Conservation (phyloP, 2,329 filamentous ascomycete genomes). For the Stenocarpella maydis region DNA sequence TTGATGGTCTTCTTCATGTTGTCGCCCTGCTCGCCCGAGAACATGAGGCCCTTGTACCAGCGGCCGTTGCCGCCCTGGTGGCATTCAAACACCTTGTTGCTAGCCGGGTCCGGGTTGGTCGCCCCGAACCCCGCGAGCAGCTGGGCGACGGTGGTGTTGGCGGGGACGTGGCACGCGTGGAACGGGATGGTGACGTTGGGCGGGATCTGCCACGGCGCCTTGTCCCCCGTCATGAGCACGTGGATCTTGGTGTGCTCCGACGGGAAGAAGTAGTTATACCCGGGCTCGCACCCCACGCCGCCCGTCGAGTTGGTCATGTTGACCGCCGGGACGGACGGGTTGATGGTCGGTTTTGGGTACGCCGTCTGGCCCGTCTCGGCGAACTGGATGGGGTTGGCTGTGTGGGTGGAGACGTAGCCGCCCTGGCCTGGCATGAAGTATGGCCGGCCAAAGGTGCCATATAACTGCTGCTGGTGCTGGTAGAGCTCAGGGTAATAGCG, state of each 20-base stretch:
- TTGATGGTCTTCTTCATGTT: conserved; percentile 58
- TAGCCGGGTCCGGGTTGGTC: conserved; percentile 55
- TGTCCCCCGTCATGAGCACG: conserved; percentile 57
- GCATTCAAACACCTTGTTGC: conserved; percentile 67
- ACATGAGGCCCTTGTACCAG: conserved; percentile 66
- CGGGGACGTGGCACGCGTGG: conserved; percentile 61
- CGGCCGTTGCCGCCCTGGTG: conserved; percentile 61
- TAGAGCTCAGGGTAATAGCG: not conserved
- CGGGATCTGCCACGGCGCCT: conserved; percentile 62
- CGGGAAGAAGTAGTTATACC: conserved; percentile 71
- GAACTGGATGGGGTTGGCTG: conserved; percentile 37
- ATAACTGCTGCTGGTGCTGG: not conserved
- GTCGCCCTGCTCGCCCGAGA: conserved; percentile 58
- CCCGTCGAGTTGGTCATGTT: conserved; percentile 66
- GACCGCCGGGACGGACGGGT: conserved; percentile 57
- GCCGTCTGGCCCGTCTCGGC: conserved; percentile 47
- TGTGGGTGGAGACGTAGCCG: conserved; percentile 2
- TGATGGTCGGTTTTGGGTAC: conserved; percentile 52
- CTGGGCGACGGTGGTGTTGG: conserved; percentile 60
- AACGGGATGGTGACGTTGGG: conserved; percentile 54
- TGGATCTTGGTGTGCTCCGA: conserved; percentile 66
- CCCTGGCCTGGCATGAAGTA: conserved; percentile 18
- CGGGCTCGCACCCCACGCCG: conserved; percentile 65
- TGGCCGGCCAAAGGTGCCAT: not conserved
- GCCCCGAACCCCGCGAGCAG: conserved; percentile 68